These are phyloP conservation scores for Vaccinium macrocarpon DNA, from an alignment of 148 eudicot genomes.

Conservation along the genomic window DNA sequence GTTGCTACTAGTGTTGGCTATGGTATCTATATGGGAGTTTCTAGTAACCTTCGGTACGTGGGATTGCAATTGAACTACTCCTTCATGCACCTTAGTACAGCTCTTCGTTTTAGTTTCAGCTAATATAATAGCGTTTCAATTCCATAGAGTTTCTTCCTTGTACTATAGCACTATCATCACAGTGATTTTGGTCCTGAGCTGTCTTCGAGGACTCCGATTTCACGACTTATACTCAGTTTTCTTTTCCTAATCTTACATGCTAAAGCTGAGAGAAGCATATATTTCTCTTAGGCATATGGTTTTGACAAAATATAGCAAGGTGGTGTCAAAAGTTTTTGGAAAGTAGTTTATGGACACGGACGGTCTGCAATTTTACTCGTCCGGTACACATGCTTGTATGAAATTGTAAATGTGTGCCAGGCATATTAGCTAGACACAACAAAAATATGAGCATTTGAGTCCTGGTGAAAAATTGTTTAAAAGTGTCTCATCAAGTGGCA, in stretches of 20 bases:
- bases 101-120: slow-evolving; percentile 33
- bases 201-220: background rate
- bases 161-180: background rate
- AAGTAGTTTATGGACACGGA: background rate
- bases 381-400: background rate
- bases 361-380: background rate
- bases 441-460: background rate
- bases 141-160: background rate
- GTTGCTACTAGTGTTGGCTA: slow-evolving; percentile 70
- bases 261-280: background rate
- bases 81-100: background rate
- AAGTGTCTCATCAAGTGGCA: background rate
- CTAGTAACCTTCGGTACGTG: slow-evolving; percentile 85
- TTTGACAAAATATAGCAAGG: background rate
- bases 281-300: background rate
- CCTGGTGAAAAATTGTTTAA: background rate
- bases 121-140: slow-evolving; percentile 26
- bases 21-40: slow-evolving; percentile 84
- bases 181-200: slow-evolving; percentile 7
- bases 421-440: background rate
- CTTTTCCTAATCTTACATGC: background rate
- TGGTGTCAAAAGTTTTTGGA: background rate
- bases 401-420: background rate
- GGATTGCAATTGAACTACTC: slow-evolving; percentile 35
- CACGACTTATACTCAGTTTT: background rate